Evolutionary conservation across 1,284 basidiomycete genomes (phyloP).

Genomic region (Abortiporus biennis): DNA sequence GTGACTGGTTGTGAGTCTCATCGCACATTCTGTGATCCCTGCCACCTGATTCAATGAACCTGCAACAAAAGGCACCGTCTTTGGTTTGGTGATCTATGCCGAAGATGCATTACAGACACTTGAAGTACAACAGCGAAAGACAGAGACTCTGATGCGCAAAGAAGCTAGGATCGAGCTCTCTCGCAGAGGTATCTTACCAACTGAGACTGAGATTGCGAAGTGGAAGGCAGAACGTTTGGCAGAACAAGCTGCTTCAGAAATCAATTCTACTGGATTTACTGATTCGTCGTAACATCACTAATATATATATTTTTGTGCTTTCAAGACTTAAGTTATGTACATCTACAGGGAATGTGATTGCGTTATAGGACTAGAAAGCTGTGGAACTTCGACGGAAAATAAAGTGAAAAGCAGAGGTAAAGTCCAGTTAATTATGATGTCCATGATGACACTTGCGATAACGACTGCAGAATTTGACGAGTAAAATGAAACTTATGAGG

Average conservation of each 20-base stretch:
- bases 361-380: no score
- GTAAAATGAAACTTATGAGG: no score
- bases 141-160: slow-evolving; percentile 65
- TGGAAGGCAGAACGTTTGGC: slow-evolving; percentile 50
- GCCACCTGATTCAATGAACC: neutral
- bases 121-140: slow-evolving; percentile 57
- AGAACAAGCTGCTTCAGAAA: slow-evolving; percentile 1
- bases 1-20: slow-evolving; percentile 45
- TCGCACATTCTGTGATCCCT: slow-evolving; percentile 3
- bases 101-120: slow-evolving; percentile 71
- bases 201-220: slow-evolving; percentile 76
- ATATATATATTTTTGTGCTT: neutral
- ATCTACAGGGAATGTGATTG: neutral
- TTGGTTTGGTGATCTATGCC: slow-evolving; percentile 69
- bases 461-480: no score
- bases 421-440: no score
- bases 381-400: neutral
- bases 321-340: neutral
- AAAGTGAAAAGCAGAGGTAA: neutral
- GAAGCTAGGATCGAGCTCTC: slow-evolving; percentile 74
- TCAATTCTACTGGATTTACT: neutral
- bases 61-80: slow-evolving; percentile 42
- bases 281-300: neutral
- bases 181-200: slow-evolving; percentile 67
- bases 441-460: no score